These are phyloP conservation scores for Magnolia kwangsiensis DNA, from an alignment of 164 flowering plant species.

Conservation along the genomic window DNA sequence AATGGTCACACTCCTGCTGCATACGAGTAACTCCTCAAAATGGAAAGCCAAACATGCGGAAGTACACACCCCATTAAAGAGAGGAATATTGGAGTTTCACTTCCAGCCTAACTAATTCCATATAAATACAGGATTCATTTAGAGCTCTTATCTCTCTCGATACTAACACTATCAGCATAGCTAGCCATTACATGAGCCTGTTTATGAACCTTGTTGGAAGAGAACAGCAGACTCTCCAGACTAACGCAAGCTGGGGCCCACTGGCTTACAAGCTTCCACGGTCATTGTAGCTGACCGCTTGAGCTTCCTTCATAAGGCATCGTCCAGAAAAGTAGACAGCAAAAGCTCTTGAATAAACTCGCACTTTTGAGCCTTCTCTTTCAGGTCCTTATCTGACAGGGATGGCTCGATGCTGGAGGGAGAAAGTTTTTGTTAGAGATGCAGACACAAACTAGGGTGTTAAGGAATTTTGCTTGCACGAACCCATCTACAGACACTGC, in stretches of 20 bases:
- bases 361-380: constrained; percentile 55
- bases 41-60: background rate
- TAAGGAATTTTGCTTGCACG: no score
- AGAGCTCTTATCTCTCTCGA: background rate
- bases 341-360: constrained; percentile 63
- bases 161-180: background rate
- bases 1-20: background rate
- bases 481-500: no score
- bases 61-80: background rate
- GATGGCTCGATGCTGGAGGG: constrained; percentile 18
- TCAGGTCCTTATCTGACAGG: constrained; percentile 43
- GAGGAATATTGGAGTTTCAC: background rate
- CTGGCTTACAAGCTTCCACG: background rate
- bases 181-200: background rate
- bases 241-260: background rate
- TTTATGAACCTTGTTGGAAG: background rate
- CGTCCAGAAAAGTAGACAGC: constrained; percentile 60
- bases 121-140: background rate
- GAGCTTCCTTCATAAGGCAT: constrained; percentile 24
- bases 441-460: background rate
- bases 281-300: background rate
- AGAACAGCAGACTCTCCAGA: background rate
- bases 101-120: background rate
- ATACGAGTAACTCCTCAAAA: background rate
- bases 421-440: background rate